These are phyloP conservation scores for Carex littledalei DNA, from an alignment of 176 grass and related monocot genomes.

Conservation along the genomic window DNA sequence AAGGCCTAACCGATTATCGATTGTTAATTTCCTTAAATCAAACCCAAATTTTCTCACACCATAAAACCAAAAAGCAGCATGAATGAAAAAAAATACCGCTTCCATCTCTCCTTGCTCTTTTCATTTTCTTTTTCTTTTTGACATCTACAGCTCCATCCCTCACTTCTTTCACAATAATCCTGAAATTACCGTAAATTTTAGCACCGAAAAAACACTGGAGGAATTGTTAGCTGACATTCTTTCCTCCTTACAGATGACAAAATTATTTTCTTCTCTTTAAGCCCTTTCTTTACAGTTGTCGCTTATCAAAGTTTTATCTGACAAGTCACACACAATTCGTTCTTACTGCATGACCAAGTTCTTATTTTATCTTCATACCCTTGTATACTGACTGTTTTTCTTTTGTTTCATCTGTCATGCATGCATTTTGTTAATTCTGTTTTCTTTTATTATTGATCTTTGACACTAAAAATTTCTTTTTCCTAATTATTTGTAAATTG, in stretches of 20 bases:
- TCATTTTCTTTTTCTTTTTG: background rate
- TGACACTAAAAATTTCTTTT: background rate
- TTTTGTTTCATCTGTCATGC: background rate
- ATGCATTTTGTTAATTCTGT: background rate
- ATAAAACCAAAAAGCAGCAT: background rate
- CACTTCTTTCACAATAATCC: background rate
- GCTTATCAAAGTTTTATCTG: background rate
- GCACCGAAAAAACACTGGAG: background rate
- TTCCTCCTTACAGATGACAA: background rate
- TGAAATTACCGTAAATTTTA: background rate
- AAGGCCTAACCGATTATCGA: too few species aligned
- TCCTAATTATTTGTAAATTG: background rate
- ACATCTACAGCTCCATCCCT: background rate
- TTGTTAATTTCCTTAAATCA: background rate
- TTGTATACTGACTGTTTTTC: background rate
- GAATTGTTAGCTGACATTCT: background rate
- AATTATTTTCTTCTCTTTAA: background rate
- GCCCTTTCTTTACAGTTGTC: background rate
- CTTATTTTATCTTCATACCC: background rate
- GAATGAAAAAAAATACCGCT: background rate
- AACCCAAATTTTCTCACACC: background rate
- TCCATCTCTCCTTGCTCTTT: background rate
- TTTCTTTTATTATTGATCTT: background rate
- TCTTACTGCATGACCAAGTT: background rate
- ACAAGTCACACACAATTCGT: background rate